Evolutionary conservation across 768 basidiomycete genomes (phyloP), one percentile per base, ranked within the genome.

Genomic region (Rhizopogon vesiculosus): DNA sequence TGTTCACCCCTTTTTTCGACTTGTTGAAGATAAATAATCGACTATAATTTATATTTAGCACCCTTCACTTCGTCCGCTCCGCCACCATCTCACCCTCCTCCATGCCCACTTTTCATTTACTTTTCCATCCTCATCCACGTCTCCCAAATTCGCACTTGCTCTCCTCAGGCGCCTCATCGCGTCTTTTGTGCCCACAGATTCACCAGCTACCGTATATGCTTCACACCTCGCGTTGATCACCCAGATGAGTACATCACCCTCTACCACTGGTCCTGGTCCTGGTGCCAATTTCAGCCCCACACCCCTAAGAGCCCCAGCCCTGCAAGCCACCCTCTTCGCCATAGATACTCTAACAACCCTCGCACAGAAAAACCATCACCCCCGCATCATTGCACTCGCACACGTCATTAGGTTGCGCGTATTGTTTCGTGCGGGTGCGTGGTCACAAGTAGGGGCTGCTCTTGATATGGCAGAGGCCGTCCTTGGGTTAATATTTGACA

Each of bases 21-120:
- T 39, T 51, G 12, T 38, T 13, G 35, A 38, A 38, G 35, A 38
- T 50, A 40, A 42, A 44, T 53, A 53, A 42, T 45, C 61, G 45
- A 22, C 28, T 5, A 29, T 25, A 8, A 22, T 51, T 13, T 48
- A 25, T 51, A 16, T 59, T 0, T 51, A 87, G 85, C 85, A 87
- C 61, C 85, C 89, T 3, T 78, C 86, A 9, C 74, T 92, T 9
- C 76, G 82, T 51, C 69, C 75, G 7, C 85, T 86, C 64, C 80
- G 77, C 42, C 79, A 81, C 3, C 79, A 82, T 55, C 70, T 92
- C 22, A 78, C 79, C 1, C 71, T 83, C 40, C 78, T 89, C 35
- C 84, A 86, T 16, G 81, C 85, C 3, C 82, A 79, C 39, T 75
- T 91, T 7, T 61, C 68, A 2, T 60, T 48, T 6, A 35, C 46